A percentile compares a stretch with the other conserved stretches of the same genome.
Conservation (phyloP, 106 monocot genomes). For the Platanthera zijinensis region DNA sequence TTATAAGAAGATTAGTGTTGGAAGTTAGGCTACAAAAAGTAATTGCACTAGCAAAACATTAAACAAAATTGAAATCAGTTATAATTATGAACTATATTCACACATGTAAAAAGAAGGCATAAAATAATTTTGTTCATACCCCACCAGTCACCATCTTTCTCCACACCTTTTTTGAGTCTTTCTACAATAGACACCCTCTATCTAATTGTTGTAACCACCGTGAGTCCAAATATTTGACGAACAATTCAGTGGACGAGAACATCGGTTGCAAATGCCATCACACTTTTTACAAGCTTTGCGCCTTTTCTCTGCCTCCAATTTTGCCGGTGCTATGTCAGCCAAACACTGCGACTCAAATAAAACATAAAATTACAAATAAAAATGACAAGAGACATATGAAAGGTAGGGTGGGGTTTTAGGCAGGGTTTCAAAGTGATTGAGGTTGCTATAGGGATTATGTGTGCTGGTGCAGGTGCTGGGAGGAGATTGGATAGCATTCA, state of each 20-base stretch:
- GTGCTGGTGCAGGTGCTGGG: no score
- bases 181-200: conserved; percentile 61
- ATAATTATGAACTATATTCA: not conserved
- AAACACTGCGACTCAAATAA: no score
- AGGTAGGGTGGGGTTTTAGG: no score
- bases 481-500: no score
- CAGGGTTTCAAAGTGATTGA: no score
- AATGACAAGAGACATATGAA: no score
- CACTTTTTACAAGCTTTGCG: conserved; percentile 26
- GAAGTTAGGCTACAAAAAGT: no score
- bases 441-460: no score
- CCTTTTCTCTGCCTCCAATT: conserved; percentile 55
- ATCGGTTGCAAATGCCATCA: conserved; percentile 55
- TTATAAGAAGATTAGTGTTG: no score
- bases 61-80: no score
- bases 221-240: conserved; percentile 78
- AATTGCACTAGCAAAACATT: no score
- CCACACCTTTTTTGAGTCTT: conserved; percentile 37
- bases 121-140: conserved; percentile 35
- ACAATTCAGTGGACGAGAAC: conserved; percentile 57
- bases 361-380: no score
- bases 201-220: conserved; percentile 92
- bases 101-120: not conserved
- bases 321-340: conserved; percentile 66
- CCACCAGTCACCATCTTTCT: conserved; percentile 88